Evolutionary conservation across 805 yeast genomes (phyloP).

Genomic region (Huiozyma sinensis): DNA sequence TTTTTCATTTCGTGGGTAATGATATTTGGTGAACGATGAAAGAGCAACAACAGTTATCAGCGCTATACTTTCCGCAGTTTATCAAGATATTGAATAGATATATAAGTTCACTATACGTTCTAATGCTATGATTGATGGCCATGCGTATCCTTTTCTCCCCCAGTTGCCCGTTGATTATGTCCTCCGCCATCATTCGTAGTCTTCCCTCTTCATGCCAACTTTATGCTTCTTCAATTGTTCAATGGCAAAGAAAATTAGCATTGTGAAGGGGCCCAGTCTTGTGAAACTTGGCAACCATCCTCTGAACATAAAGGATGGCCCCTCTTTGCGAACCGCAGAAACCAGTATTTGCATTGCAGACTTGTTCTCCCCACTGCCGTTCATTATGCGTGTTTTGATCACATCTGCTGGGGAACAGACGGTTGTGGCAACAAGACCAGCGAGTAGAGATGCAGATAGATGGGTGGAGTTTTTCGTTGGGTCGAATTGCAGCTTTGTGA

Average conservation of each 20-base stretch:
- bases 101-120: no score
- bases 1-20: no score
- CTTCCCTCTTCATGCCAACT: conserved; percentile 35
- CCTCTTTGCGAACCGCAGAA: conserved; percentile 55
- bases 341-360: conserved; percentile 42
- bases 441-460: conserved; percentile 65
- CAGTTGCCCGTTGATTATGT: no score
- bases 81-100: no score
- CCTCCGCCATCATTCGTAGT: neutral
- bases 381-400: conserved; percentile 81
- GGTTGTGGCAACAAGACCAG: conserved; percentile 84
- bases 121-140: no score
- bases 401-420: conserved; percentile 91
- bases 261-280: conserved; percentile 75
- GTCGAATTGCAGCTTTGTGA: conserved; percentile 39
- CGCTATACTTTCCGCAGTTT: no score
- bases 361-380: conserved; percentile 34
- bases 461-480: conserved; percentile 59
- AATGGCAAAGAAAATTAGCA: conserved; percentile 55
- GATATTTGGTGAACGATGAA: no score
- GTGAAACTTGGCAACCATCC: conserved; percentile 88
- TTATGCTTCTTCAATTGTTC: conserved; percentile 50
- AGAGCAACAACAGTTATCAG: no score
- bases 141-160: no score
- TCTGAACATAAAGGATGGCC: conserved; percentile 70